phyloP scores from a whole-genome alignment of 2,329 filamentous ascomycete genomes.

The Thielaviopsis ethacetica region DNA sequence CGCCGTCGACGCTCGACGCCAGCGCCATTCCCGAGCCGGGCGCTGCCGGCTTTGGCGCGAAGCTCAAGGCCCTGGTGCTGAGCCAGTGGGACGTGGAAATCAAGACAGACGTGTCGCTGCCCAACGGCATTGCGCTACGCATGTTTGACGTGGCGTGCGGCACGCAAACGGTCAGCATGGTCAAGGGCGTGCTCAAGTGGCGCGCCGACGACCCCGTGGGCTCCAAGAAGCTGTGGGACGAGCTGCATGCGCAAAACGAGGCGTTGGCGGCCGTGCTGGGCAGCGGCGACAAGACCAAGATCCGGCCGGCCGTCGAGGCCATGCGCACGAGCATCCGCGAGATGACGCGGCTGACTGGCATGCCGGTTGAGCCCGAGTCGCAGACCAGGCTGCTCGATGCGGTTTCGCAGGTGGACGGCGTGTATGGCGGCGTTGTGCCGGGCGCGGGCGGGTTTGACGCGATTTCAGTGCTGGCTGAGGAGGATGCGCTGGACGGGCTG shows the following conservation, averaged over 20 bases:
- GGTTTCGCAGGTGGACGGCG: slow-evolving; percentile 53
- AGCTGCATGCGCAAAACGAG: slow-evolving; percentile 60
- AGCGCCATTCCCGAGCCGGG: slow-evolving; percentile 49
- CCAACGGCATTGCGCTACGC: slow-evolving; percentile 56
- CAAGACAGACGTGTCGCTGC: slow-evolving; percentile 38
- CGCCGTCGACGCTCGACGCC: slow-evolving; percentile 47
- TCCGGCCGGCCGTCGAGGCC: slow-evolving; percentile 29
- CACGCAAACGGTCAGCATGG: slow-evolving; percentile 87
- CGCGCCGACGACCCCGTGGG: slow-evolving; percentile 43
- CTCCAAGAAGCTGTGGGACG: slow-evolving; percentile 51
- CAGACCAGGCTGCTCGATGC: slow-evolving; percentile 78
- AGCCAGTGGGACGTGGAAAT: slow-evolving; percentile 67
- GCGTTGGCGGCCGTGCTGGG: slow-evolving; percentile 49
- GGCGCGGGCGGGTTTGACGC: slow-evolving; percentile 92
- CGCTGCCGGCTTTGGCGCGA: slow-evolving; percentile 45
- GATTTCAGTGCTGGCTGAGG: slow-evolving; percentile 60
- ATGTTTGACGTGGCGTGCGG: slow-evolving; percentile 97
- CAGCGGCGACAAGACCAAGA: slow-evolving; percentile 26
- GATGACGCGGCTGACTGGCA: slow-evolving; percentile 58
- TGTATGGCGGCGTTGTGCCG: slow-evolving; percentile 81
- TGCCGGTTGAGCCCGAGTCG: slow-evolving; percentile 75
- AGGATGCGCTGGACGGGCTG: slow-evolving; percentile 49
- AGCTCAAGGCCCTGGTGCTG: slow-evolving; percentile 46
- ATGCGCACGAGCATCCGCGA: slow-evolving; percentile 50
- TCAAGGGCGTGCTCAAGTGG: slow-evolving; percentile 81